These are phyloP conservation scores for Phytophthora pluvialis DNA, from an alignment of 352 stramenopile genomes.

Conservation along the genomic window DNA sequence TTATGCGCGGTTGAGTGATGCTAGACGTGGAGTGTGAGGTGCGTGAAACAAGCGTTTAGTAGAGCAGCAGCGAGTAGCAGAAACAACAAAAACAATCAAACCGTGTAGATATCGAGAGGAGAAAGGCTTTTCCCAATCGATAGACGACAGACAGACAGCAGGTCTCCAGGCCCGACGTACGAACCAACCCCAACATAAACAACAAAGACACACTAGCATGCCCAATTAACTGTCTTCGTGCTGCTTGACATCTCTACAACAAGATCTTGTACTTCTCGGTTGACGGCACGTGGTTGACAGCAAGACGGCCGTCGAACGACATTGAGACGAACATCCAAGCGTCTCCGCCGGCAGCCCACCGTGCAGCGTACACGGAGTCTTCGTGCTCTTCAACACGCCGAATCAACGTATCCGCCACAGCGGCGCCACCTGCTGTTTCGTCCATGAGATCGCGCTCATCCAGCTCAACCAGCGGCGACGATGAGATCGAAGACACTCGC, in stretches of 20 bases:
- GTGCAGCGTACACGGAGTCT: constrained; percentile 92
- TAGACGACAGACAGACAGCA: constrained; percentile 34
- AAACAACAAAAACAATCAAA: constrained; percentile 31
- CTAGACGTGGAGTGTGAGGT: constrained; percentile 34
- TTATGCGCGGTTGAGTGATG: constrained; percentile 66
- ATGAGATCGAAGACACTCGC: constrained; percentile 97
- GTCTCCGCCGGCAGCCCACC: constrained; percentile 92
- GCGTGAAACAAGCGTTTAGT: constrained; percentile 44
- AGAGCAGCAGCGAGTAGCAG: constrained; percentile 32
- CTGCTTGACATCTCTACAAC: constrained; percentile 63
- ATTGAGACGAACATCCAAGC: constrained; percentile 97
- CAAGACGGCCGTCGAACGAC: constrained; percentile 95
- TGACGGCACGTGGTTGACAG: constrained; percentile 96
- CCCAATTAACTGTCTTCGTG: constrained; percentile 28
- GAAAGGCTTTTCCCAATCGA: constrained; percentile 18
- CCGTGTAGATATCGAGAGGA: constrained; percentile 40
- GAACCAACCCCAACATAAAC: constrained; percentile 38
- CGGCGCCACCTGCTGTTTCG: constrained; percentile 55
- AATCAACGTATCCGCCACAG: constrained; percentile 77
- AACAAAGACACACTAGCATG: constrained; percentile 33
- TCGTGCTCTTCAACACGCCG: constrained; percentile 95
- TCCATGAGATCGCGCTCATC: constrained; percentile 84
- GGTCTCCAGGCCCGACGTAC: constrained; percentile 34
- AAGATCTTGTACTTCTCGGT: constrained; percentile 99
- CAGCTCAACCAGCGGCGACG: constrained; percentile 94